Evolutionary conservation across 805 yeast genomes (phyloP), one percentile per base, ranked within the genome.

Genomic region (Clavispora carvajalis): DNA sequence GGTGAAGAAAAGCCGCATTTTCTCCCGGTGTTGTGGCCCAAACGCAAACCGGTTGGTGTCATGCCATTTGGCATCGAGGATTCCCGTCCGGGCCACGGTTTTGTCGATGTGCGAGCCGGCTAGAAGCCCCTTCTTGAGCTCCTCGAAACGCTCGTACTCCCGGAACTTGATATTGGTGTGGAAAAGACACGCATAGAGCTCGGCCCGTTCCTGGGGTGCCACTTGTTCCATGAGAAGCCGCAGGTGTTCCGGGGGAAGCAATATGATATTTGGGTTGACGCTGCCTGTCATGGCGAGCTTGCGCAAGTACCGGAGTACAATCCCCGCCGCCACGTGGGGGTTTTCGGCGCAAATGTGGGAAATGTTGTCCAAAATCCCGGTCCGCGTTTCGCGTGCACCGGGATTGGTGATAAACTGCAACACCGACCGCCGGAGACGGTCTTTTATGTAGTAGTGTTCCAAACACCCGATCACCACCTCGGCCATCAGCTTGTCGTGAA

Each of bases 21-120:
- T 58, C 29, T 45, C 36, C 21, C 47, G 49, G 18, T 59, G 60
- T 5, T 19, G 30, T 4, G 42, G 51, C 7, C 41, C 26, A 17
- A 55, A 53, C 1, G 45, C 38, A 6, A 47, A 42, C 30, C 43
- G 46, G 18, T 57, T 50, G 0, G 60, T 52, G 41, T 65, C 57
- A 41, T 67, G 71, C 71, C 71, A 66, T 38, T 59, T 59, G 5
- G 71, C 58, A 24, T 57, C 48, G 5, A 62, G 36, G 37, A 57
- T 49, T 1, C 74, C 74, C 2, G 73, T 65, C 34, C 71, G 47
- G 7, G 57, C 58, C 4, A 65, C 55, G 39, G 58, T 60, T 34
- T 54, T 54, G 3, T 66, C 71, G 12, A 60, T 28, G 23, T 57
- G 53, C 1, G 62, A 49, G 6, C 74, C 70, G 6, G 39, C 42